Evolutionary conservation across 176 grass and related monocot species (phyloP), one percentile per base, ranked within the genome.

Genomic region (Bonia amplexicaulis): DNA sequence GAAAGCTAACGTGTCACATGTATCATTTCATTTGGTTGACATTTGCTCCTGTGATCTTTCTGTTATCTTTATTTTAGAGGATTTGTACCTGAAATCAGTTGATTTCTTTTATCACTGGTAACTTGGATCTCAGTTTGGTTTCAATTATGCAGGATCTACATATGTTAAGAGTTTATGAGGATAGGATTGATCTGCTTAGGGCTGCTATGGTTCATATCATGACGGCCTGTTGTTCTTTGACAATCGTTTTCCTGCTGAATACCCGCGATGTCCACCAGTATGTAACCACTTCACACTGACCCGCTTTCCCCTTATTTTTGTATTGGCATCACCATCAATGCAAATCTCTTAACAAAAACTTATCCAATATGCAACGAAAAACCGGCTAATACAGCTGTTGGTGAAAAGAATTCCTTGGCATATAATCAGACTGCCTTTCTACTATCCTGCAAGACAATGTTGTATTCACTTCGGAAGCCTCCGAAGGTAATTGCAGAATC

Each of bases 141-240:
- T 83, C 69, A 80, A 20, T 79, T 78, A 33, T 69, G 59, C 81
- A 94, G 92, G 85, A 63, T 87, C 87, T 22, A 77, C 92, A 46
- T 88, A 91, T 80, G 89, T 92, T 71, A 87, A 87, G 92, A 67
- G 82, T 89, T 62, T 94, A 90, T 52, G 92, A 94, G 63, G 90
- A 92, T 33, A 89, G 90, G 82, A 94, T 86, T 39, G 92, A 94
- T 78, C 81, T 94, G 54, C 74, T 94, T n/a, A 92, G 90, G 78
- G 90, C 90, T 83, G 90, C 80, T 83, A 90, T 94, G 55, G 71
- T 85, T 62, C 90, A 65, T 94, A 94, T 76, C 92, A 94, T 84
- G 92, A 94, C 57, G 84, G 92, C 4, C 40, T 94, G 29, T 94
- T 94, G 76, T 94, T 94, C 86, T 94, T 94, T 40, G 92, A 94